Base-by-base conservation (phyloP, 805 yeast genomes). In the Cyberlindnera euphorbiae region DNA sequence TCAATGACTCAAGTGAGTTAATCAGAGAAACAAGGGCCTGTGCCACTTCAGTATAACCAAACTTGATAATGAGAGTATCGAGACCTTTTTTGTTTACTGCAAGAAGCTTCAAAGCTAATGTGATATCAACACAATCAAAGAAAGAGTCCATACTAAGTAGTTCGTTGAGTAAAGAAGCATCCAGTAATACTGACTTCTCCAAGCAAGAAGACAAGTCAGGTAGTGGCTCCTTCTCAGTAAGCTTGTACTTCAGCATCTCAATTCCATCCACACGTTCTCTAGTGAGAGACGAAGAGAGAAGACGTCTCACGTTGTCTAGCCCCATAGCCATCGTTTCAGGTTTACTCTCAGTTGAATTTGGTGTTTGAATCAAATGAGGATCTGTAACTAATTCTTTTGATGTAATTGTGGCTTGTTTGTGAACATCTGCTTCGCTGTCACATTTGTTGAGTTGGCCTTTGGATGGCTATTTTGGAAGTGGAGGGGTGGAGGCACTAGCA, bases 91-190 rank as follows among this genome's bases (percentile, higher is more conserved):
- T 53, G 39, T 51, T 59, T 2, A 63, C 52, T 0, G 67, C 57
- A 18, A 55, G 52, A 7, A 57, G 42, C 38, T 63, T 63, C 24
- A 66, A 38, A 1, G 56, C 36, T 17, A 52, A 41, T 3, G 40
- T 36, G 5, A 55, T 24, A 2, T 63, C 62, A 9, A 62, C 25
- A 8, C 53, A 32, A 10, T 46, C 48, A 28, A 50, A 54, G 43
- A 64, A 64, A 3, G 23, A 23, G 5, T 55, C 39, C 4, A 50
- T 34, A 0, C 46, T 23, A 27, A 64, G 35, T 2, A 64, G 30
- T 5, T 60, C 57, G 32, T 55, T 59, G 30, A 64, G 46, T 5
- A 55, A 44, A 7, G 36, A 23, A 4, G 67, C 59, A 34, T 50
- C 47, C 16, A 50, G 42, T 0, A 56, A 41, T 33, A 58, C 47